Percentiles rank a stretch among this genome's conserved stretches.
These are phyloP conservation scores for Stentor roeselii DNA, from an alignment of 73 alveolate species.

Conservation along the genomic window DNA sequence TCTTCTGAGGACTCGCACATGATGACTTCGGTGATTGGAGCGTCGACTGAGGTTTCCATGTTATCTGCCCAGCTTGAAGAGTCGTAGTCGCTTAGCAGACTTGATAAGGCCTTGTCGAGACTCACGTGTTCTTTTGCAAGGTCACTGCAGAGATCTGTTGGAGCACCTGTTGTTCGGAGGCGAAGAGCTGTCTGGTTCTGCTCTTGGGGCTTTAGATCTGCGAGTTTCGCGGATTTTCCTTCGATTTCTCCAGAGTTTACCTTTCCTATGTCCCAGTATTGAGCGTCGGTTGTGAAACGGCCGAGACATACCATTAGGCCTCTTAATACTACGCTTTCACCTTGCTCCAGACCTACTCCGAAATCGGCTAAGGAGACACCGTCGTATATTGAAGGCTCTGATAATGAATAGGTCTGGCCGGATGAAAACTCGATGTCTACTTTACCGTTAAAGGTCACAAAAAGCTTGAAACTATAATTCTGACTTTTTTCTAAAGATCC, in stretches of 20 bases:
- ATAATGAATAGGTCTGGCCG: neutral
- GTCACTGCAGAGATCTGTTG: neutral
- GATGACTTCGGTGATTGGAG: constrained; percentile 5
- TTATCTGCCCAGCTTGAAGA: neutral
- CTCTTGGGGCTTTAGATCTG: constrained; percentile 18
- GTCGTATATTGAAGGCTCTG: constrained; percentile 1
- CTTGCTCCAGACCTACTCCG: neutral
- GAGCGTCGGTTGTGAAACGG: neutral
- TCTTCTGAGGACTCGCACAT: constrained; percentile 21
- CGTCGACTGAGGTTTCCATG: neutral
- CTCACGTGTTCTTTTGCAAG: neutral
- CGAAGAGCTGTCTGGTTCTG: constrained; percentile 22
- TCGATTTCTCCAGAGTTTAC: neutral
- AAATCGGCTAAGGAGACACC: constrained; percentile 4
- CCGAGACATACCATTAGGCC: neutral
- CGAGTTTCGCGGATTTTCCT: neutral
- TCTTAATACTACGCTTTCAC: constrained; percentile 4
- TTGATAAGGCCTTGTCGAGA: neutral
- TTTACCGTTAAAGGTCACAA: neutral
- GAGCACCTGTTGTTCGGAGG: constrained; percentile 24
- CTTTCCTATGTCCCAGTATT: neutral
- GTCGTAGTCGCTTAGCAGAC: neutral
- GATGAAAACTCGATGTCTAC: neutral
- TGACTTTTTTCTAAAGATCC: neutral
- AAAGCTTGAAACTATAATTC: constrained; percentile 12